A percentile compares a stretch with the other conserved stretches of the same genome.
Conservation (phyloP, 23 red algal species). For the Gracilariopsis chorda region DNA sequence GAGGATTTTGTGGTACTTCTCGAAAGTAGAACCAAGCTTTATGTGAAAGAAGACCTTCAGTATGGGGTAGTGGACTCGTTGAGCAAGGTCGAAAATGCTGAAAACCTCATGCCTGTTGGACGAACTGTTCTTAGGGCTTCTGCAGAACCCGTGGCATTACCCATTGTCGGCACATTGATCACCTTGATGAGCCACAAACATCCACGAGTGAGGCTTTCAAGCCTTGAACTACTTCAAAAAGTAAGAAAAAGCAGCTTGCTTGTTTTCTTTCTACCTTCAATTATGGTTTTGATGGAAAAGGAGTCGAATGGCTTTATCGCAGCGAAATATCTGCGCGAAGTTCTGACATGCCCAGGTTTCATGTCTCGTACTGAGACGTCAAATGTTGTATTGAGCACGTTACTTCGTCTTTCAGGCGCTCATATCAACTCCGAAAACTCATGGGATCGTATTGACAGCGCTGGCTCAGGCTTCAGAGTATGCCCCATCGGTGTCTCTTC, state of each 20-base stretch:
- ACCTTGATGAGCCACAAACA: not conserved
- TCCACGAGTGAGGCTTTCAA: not conserved
- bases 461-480: constrained; percentile 5
- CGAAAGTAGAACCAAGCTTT: not conserved
- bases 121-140: not conserved
- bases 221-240: not conserved
- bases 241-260: not conserved
- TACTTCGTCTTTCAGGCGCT: not conserved
- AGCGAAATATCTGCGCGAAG: not conserved
- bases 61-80: not conserved
- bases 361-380: not conserved
- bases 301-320: not conserved
- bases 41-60: not conserved
- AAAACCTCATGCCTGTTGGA: too few relatives aligned
- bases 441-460: not conserved
- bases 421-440: not conserved
- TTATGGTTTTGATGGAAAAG: not conserved
- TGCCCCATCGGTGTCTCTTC: not conserved
- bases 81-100: not conserved
- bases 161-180: not conserved
- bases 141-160: not conserved
- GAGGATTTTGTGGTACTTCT: not conserved
- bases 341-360: not conserved
- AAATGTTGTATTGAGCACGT: constrained; percentile 3
- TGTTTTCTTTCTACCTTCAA: not conserved